phyloP scores from a whole-genome alignment of 106 monocot genomes.

The Dendrobium nobile region DNA sequence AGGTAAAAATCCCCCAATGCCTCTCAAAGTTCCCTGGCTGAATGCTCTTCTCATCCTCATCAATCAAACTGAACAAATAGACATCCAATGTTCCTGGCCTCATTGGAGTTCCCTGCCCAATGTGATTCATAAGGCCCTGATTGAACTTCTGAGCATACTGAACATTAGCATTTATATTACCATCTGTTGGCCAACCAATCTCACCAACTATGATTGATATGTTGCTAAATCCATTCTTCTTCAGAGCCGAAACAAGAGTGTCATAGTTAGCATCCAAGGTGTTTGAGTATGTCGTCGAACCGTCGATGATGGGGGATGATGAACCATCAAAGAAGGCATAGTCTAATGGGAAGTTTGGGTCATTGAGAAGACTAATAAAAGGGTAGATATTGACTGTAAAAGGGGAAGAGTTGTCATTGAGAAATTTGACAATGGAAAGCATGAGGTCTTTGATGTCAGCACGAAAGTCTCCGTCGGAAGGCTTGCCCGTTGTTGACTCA shows the following conservation, averaged over 20 bases:
- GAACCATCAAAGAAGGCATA: conserved; percentile 87
- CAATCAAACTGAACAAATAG: conserved; percentile 78
- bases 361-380: conserved; percentile 75
- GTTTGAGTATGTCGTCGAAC: conserved; percentile 43
- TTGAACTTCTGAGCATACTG: conserved; percentile 57
- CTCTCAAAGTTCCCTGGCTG: conserved; percentile 85
- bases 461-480: conserved; percentile 84
- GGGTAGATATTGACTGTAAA: conserved; percentile 96
- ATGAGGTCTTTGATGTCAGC: conserved; percentile 68
- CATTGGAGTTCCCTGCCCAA: conserved; percentile 66
- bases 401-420: conserved; percentile 52
- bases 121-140: conserved; percentile 61
- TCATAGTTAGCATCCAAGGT: conserved; percentile 84
- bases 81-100: conserved; percentile 59
- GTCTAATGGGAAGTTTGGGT: conserved; percentile 72
- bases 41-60: conserved; percentile 82
- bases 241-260: conserved; percentile 68
- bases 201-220: conserved; percentile 74
- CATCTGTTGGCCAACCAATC: conserved; percentile 92
- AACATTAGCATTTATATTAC: conserved; percentile 59
- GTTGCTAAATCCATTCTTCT: conserved; percentile 69
- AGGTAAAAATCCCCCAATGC: conserved; percentile 78
- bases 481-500: conserved; percentile 37
- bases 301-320: conserved; percentile 32
- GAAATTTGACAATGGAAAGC: conserved; percentile 69